These are phyloP conservation scores for Malus sieversii DNA, from an alignment of 306 rosid species.

Conservation along the genomic window DNA sequence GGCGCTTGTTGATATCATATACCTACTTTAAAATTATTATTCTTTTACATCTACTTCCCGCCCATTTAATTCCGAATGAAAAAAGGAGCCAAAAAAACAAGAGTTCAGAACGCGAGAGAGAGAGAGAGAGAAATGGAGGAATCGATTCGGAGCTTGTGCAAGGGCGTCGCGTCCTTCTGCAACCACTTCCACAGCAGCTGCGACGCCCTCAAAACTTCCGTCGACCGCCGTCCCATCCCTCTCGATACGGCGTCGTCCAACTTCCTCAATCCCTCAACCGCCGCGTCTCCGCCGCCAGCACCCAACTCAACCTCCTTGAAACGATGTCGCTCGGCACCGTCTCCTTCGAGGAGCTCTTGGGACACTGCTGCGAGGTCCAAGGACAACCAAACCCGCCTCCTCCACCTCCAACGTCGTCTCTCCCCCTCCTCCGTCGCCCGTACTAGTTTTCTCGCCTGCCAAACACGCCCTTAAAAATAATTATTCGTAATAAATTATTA, in stretches of 20 bases:
- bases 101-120: background rate
- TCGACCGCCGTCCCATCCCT: constrained; percentile 80
- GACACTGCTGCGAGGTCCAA: constrained; percentile 78
- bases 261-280: constrained; percentile 66
- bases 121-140: constrained; percentile 36
- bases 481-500: background rate
- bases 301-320: constrained; percentile 66
- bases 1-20: background rate
- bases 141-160: constrained; percentile 48
- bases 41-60: background rate
- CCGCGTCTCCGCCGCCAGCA: constrained; percentile 17
- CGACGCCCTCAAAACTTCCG: constrained; percentile 68
- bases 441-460: background rate
- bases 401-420: constrained; percentile 46
- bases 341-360: constrained; percentile 81
- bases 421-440: constrained; percentile 40
- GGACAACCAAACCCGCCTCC: constrained; percentile 47
- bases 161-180: constrained; percentile 51
- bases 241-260: constrained; percentile 86
- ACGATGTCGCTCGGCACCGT: constrained; percentile 74
- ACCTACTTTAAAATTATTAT: fast-evolving
- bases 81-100: too few relatives aligned
- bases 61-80: background rate
- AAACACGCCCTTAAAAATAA: background rate
- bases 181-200: constrained; percentile 62